Base-by-base conservation (phyloP, 805 yeast species). In the Cyberlindnera saturnus region DNA sequence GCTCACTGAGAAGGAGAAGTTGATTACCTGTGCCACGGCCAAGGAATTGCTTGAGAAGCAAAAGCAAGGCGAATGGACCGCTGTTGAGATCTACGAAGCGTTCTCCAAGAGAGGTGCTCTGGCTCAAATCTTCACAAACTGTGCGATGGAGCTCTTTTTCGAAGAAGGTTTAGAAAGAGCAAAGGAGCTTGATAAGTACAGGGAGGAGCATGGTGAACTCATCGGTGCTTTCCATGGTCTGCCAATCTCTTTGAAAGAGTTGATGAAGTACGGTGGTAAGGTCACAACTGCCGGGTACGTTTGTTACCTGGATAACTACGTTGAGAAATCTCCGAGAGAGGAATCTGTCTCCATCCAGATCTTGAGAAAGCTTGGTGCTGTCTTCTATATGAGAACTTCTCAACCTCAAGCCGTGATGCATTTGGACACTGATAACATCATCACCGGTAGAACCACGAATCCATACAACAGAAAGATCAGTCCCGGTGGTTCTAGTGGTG, bases 401-500 rank as follows among this genome's bases (percentile, higher is more conserved):
- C 80, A 80, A 59, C 88, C 88, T 4, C 86, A 80, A 59, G 68
- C 82, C 3, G 69, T 82, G 52, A 82, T 82, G 88, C 86, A 81
- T 53, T 63, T 79, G 52, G 85, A 80, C 57, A 77, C 86, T 10
- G 67, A 74, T 56, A 78, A 79, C 57, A 71, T 73, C 60, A 67
- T 81, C 56, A 70, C 66, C 42, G 88, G 88, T 9, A 66, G 77
- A 53, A 72, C 86, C 4, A 61, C 74, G 47, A 81, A 81, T 55
- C 81, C 86, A 2, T 66, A 61, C 64, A 81, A 82, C 57, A 66
- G 78, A 40, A 65, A 70, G 29, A 62, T 81, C 40, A 73, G 82
- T 20, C 69, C 82, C 2, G 88, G 88, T 47, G 88, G 88, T 16
- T 77, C 84, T 1, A 77, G 84, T 10, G 86, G 87, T 43, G 88